phyloP scores from a whole-genome alignment of 1,284 basidiomycete species.

The Boletus smithii region DNA sequence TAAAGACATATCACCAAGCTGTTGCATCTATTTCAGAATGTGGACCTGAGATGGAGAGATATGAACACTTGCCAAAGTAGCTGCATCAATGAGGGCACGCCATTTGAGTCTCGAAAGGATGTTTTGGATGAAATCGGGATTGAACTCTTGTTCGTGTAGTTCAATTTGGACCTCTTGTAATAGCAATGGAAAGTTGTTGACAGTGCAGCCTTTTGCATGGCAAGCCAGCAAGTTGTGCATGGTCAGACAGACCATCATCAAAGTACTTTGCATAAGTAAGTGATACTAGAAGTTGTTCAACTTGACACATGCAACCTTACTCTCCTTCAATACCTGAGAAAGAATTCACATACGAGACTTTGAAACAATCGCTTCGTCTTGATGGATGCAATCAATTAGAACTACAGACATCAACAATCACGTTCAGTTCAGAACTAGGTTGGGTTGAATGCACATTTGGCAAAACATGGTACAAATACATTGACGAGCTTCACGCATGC shows the following conservation, averaged over 20 bases:
- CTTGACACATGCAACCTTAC: constrained; percentile 58
- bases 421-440: constrained; percentile 83
- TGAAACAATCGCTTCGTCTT: constrained; percentile 77
- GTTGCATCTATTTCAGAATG: neutral
- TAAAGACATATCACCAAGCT: constrained; percentile 85
- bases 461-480: constrained; percentile 68
- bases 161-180: constrained; percentile 86
- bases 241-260: constrained; percentile 84
- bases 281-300: too few species aligned
- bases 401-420: constrained; percentile 61
- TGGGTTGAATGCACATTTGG: constrained; percentile 87
- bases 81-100: constrained; percentile 82
- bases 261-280: constrained; percentile 19
- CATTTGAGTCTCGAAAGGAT: constrained; percentile 89
- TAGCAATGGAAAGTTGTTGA: constrained; percentile 90
- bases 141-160: constrained; percentile 83
- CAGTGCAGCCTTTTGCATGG: constrained; percentile 88
- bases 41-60: neutral
- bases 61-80: constrained; percentile 61
- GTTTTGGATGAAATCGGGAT: constrained; percentile 81
- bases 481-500: neutral
- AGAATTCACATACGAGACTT: constrained; percentile 75
- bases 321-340: constrained; percentile 90
- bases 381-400: constrained; percentile 80
- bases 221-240: constrained; percentile 97